Evolutionary conservation across 2,329 filamentous ascomycete species (phyloP), one percentile per base, ranked within the genome.

Genomic region (Pseudogymnoascus verrucosus): DNA sequence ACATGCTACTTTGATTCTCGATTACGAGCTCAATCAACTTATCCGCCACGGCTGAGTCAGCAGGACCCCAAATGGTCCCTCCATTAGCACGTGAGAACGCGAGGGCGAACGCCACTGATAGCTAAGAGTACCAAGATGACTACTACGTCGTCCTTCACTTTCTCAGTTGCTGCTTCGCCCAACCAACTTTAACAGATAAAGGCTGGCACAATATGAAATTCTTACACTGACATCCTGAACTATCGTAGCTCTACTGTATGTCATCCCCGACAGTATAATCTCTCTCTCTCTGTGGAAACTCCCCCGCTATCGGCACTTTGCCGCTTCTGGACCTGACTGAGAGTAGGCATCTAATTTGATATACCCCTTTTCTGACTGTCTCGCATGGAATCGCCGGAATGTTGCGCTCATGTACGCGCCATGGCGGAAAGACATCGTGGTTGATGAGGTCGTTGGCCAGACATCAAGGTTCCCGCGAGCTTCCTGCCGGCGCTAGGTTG

Each of bases 341-440:
- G 51, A 21, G 10, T 21, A 57, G 51, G 51, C 28, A 54, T 28
- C 28, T 34, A 28, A 57, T 34, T 28, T 57, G 51, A 28, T 26
- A 57, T 54, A 54, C 40, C 44, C 26, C 8, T 21, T 26, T 39
- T 10, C 39, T 54, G 64, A 23, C 4, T 39, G 19, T 19, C 31
- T 63, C 66, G 68, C 59, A 74, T 74, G 72, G 71, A 73, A 72
- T 69, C 67, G 69, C 63, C 69, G 69, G 68, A 64, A 74, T 74
- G 72, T 69, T 73, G 68, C 72, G 71, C 68, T 70, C 69, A 65
- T 70, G 65, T 65, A 71, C 69, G 70, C 71, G 72, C 62, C 68
- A 71, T 71, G 67, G 68, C 67, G 62, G 68, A 69, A 70, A 69
- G 66, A 67, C 67, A 66, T 65, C 69, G 63, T 63, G 69, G 69